phyloP scores from a whole-genome alignment of 768 basidiomycete species.

The Phanerodontia chrysosporium region DNA sequence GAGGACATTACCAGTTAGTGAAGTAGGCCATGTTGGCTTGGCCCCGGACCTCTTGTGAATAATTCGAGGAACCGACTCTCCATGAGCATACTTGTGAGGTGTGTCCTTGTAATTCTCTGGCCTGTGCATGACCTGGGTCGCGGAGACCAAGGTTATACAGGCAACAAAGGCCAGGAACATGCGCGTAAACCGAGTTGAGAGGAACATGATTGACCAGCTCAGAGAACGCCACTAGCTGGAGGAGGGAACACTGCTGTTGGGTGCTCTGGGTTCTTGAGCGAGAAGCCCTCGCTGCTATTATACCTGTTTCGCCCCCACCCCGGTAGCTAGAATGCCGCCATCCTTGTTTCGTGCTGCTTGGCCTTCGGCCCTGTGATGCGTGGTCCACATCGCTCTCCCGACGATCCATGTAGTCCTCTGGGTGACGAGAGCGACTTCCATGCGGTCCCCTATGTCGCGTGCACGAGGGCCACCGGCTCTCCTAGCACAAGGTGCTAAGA shows the following conservation, averaged over 20 bases:
- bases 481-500: neutral
- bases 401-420: neutral
- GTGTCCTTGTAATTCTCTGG: slow-evolving; percentile 43
- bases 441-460: neutral
- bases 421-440: neutral
- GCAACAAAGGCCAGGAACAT: slow-evolving; percentile 12
- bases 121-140: slow-evolving; percentile 51
- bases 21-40: slow-evolving; percentile 42
- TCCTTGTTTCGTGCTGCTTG: neutral
- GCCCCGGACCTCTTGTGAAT: slow-evolving; percentile 35
- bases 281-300: neutral
- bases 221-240: neutral
- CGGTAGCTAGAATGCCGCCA: neutral
- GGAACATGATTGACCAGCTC: slow-evolving; percentile 9
- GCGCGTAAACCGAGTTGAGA: slow-evolving; percentile 11
- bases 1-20: slow-evolving; percentile 44
- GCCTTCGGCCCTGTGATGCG: slow-evolving; percentile 2
- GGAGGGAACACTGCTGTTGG: slow-evolving; percentile 2
- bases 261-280: neutral
- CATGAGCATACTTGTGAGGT: slow-evolving; percentile 29
- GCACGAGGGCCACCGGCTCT: neutral
- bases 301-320: neutral
- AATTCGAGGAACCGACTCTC: slow-evolving; percentile 32
- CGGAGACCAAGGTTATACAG: slow-evolving; percentile 18
- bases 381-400: neutral